A percentile compares a stretch with the other conserved stretches of the same genome.
These are phyloP conservation scores for Talaromyces verruculosus DNA, from an alignment of 2,329 filamentous ascomycete species.

Conservation along the genomic window DNA sequence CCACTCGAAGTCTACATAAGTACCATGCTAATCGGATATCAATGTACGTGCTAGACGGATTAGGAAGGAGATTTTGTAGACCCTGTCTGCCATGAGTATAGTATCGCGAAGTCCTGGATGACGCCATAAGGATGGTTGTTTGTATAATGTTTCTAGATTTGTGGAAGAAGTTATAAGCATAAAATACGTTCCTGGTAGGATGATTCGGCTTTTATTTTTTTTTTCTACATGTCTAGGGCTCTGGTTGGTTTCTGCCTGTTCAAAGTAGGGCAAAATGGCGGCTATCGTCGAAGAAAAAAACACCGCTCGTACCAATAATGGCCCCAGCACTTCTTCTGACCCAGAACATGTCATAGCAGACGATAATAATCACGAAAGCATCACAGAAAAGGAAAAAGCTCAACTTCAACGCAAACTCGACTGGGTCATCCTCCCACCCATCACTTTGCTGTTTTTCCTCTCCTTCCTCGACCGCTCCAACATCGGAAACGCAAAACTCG, in stretches of 20 bases:
- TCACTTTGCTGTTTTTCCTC: slow-evolving; percentile 48
- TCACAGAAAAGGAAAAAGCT: slow-evolving; percentile 9
- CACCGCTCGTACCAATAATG: background rate
- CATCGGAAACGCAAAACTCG: slow-evolving; percentile 66
- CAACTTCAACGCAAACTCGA: slow-evolving; percentile 47
- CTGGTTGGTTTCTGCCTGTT: background rate
- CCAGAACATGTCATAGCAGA: background rate
- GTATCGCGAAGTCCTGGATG: background rate
- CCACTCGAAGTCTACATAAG: background rate
- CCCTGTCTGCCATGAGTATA: background rate
- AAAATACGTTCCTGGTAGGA: background rate
- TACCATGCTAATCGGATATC: background rate
- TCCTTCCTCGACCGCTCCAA: slow-evolving; percentile 48
- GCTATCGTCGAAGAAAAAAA: background rate
- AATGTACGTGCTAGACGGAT: background rate
- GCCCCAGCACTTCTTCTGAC: background rate
- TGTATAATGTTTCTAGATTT: background rate
- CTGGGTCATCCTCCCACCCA: slow-evolving; percentile 43
- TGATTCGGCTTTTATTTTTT: background rate
- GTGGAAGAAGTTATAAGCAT: background rate
- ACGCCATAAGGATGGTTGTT: background rate
- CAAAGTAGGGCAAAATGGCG: background rate
- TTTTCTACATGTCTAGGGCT: background rate
- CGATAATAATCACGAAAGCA: background rate
- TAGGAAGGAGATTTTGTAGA: slow-evolving; percentile 4